Percentiles rank a stretch among this genome's conserved stretches.
phyloP scores from a whole-genome alignment of 2,329 filamentous ascomycete genomes.

The Septoria linicola region DNA sequence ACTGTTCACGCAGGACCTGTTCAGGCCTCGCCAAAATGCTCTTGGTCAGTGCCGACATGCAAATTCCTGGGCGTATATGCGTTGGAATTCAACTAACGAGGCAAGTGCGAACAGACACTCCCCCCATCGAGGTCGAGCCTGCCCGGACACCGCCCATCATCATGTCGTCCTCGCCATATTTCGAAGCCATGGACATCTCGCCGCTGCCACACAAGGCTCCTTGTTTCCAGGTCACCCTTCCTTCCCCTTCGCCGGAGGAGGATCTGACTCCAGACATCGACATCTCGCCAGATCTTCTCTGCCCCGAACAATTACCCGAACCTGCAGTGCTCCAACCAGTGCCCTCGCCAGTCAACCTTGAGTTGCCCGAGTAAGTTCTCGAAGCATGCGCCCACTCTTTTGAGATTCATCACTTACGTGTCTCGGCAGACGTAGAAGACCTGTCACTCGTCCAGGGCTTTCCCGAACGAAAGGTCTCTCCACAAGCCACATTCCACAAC shows the following conservation, averaged over 20 bases:
- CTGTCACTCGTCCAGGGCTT: slow-evolving; percentile 68
- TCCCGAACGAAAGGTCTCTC: slow-evolving; percentile 72
- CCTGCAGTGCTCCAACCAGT: slow-evolving; percentile 22
- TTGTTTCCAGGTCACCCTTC: slow-evolving; percentile 62
- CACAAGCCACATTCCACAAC: slow-evolving; percentile 62
- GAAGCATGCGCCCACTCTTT: slow-evolving; percentile 5
- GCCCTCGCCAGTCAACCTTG: slow-evolving; percentile 27
- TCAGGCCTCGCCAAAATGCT: slow-evolving; percentile 48
- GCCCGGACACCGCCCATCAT: slow-evolving; percentile 77
- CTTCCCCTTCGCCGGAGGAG: slow-evolving; percentile 67
- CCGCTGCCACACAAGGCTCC: slow-evolving; percentile 84
- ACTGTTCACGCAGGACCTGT: slow-evolving; percentile 73
- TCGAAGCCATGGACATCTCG: slow-evolving; percentile 89
- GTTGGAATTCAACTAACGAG: slow-evolving; percentile 26
- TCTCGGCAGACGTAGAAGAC: slow-evolving; percentile 33
- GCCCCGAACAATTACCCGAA: slow-evolving; percentile 32
- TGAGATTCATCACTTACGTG: slow-evolving; percentile 23
- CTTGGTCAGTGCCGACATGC: slow-evolving; percentile 33
- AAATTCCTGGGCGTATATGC: slow-evolving; percentile 7
- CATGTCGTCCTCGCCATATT: slow-evolving; percentile 76
- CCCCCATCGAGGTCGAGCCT: slow-evolving; percentile 58
- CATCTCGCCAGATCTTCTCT: slow-evolving; percentile 31
- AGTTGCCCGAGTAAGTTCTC: slow-evolving; percentile 34
- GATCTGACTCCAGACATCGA: slow-evolving; percentile 47
- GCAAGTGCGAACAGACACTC: slow-evolving; percentile 45